Base-by-base conservation (phyloP, 176 grass and related monocot species). In the Rhynchospora breviuscula region DNA sequence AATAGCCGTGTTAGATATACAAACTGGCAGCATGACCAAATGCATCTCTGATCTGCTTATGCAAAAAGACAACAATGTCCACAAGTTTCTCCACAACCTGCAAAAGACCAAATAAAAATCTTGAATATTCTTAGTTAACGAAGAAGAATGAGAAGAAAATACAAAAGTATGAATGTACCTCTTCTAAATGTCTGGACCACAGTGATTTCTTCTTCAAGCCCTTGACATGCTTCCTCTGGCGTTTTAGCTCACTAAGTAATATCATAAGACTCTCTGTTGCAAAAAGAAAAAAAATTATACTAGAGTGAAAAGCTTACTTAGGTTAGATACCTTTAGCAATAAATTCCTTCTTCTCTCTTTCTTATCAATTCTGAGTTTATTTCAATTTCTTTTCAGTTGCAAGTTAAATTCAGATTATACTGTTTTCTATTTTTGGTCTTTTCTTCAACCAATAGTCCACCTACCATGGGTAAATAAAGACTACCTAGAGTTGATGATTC, bases 51-150 rank as follows among this genome's bases (percentile, higher is more conserved):
- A 91, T 86, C 88, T 95, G 89, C 63, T 82, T 98, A 63, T 98
- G 88, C 13, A 98, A 85, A 84, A 90, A 95, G 45, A 88, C 19
- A 44, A 93, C 82, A 56, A 98, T 83, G n/a, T 98, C 93, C 44
- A 95, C 96, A 86, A 98, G 96, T 86, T 95, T 98, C 46, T 98
- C 93, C 76, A 98, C 96, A 44, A 98, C 79, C 95, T 98, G 86
- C 12, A 90, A 67, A 82, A n/a, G 70, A 35, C 5, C 67, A 15
- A 85, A 71, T 44, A 11, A 76, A 82, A 72, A 7, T 47, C 66
- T n/a, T 70, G 3, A 46, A 47, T 21, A 1, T 46, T 46, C 23
- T 21, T 8, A 15, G 58, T 31, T 10, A 58, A 57, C 18, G 44
- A 81, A 67, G 6, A 68, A 68, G 65, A 18, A 67, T 3, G 7